Evolutionary conservation across 2,329 filamentous ascomycete species (phyloP).

Genomic region (Colletotrichum sublineola): DNA sequence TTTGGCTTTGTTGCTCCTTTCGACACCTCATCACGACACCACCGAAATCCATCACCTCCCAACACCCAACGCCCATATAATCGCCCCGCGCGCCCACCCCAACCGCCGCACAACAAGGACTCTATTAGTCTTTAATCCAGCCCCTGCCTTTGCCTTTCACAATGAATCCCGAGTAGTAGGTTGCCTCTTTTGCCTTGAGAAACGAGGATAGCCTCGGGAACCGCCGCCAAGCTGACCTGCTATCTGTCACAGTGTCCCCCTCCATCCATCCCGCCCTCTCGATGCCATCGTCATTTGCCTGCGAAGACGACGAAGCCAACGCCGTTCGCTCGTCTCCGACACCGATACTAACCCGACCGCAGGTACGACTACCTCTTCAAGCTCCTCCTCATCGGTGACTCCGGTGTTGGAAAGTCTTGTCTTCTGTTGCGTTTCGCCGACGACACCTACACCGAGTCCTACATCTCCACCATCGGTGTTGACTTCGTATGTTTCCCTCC

Average conservation of each 20-base stretch:
- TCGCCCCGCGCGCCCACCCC: conserved; percentile 20
- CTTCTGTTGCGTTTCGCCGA: conserved; percentile 97
- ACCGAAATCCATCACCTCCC: conserved; percentile 33
- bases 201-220: conserved; percentile 21
- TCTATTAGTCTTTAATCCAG: conserved; percentile 30
- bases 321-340: conserved; percentile 12
- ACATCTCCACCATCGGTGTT: conserved; percentile 99
- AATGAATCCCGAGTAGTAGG: conserved; percentile 96
- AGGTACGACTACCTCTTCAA: conserved; percentile 99
- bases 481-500: conserved; percentile 81
- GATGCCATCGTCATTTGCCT: conserved; percentile 9
- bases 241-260: conserved; percentile 30
- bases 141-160: conserved; percentile 57
- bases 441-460: conserved; percentile 99
- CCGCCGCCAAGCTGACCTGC: conserved; percentile 43
- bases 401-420: conserved; percentile 99
- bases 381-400: conserved; percentile 99
- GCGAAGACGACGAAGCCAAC: conserved; percentile 25
- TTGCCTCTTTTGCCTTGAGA: conserved; percentile 49
- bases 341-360: conserved; percentile 47
- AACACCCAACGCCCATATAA: conserved; percentile 34
- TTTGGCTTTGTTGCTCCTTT: conserved; percentile 38
- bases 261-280: conserved; percentile 18
- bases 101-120: conserved; percentile 21
- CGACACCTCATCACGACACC: conserved; percentile 42